A percentile compares a stretch with the other conserved stretches of the same genome.
Evolutionary conservation across 768 basidiomycete genomes (phyloP).

Genomic region (Hypsizygus marmoreus): DNA sequence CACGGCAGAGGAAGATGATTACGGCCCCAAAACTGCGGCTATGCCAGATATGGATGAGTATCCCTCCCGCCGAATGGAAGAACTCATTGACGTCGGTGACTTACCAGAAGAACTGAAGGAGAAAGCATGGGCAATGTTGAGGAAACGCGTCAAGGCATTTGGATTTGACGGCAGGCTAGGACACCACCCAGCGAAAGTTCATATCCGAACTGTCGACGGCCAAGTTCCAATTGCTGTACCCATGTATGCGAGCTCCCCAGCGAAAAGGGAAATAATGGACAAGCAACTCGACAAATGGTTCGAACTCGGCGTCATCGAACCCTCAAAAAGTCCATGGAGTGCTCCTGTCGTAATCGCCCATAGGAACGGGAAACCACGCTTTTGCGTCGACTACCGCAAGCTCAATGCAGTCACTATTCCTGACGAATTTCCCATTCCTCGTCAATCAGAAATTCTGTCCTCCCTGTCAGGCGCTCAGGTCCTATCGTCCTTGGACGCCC

Average conservation of each 20-base stretch:
- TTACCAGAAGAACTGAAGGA: neutral
- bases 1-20: too few relatives aligned
- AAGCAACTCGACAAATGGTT: slow-evolving; percentile 34
- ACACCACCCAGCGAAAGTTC: slow-evolving; percentile 20
- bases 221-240: slow-evolving; percentile 28
- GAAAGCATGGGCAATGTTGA: slow-evolving; percentile 16
- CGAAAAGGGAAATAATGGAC: slow-evolving; percentile 28
- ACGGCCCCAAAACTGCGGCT: too few relatives aligned
- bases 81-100: neutral
- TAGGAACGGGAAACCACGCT: slow-evolving; percentile 34
- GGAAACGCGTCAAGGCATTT: neutral
- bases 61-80: neutral
- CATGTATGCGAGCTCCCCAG: slow-evolving; percentile 24
- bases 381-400: slow-evolving; percentile 35
- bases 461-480: slow-evolving; percentile 30
- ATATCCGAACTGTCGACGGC: slow-evolving; percentile 24
- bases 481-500: slow-evolving; percentile 35
- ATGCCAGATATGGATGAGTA: too few relatives aligned
- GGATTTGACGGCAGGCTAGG: neutral
- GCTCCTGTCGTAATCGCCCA: slow-evolving; percentile 35
- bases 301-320: slow-evolving; percentile 37
- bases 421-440: slow-evolving; percentile 27
- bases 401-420: slow-evolving; percentile 19
- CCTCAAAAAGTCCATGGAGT: slow-evolving; percentile 39
- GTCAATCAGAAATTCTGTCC: slow-evolving; percentile 27